phyloP scores from a whole-genome alignment of 106 monocot genomes.

The Alisma plantagoaquatica region DNA sequence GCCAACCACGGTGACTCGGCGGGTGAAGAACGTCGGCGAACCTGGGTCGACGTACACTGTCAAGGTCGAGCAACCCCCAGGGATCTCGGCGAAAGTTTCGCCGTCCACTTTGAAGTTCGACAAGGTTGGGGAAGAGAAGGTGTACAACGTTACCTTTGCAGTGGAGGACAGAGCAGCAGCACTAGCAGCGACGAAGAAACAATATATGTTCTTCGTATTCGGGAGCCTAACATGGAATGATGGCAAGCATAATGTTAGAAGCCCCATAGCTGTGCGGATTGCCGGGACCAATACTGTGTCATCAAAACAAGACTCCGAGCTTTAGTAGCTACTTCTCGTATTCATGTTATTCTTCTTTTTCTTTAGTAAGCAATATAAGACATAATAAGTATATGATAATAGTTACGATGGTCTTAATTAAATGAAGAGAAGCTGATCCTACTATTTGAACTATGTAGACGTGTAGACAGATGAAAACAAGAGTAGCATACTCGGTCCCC shows the following conservation, averaged over 20 bases:
- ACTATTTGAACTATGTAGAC: too few species aligned
- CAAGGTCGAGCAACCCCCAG: slow-evolving; percentile 5
- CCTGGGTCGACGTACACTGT: slow-evolving; percentile 23
- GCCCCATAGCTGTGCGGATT: not conserved
- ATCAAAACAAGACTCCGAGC: too few species aligned
- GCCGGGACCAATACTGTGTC: too few species aligned
- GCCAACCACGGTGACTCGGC: slow-evolving; percentile 15
- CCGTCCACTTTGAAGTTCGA: slow-evolving; percentile 19
- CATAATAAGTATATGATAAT: too few species aligned
- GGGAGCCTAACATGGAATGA: not conserved
- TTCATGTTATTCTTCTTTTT: too few species aligned
- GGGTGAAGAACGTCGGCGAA: slow-evolving; percentile 45
- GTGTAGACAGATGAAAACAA: too few species aligned
- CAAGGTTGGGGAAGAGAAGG: slow-evolving; percentile 27
- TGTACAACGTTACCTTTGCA: slow-evolving; percentile 20
- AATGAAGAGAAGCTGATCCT: too few species aligned
- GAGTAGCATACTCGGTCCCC: too few species aligned
- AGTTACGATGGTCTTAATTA: too few species aligned
- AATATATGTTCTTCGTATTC: not conserved
- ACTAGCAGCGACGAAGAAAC: not conserved
- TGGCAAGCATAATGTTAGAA: not conserved
- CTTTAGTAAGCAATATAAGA: too few species aligned
- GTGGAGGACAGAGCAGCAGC: not conserved
- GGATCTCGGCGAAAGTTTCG: slow-evolving; percentile 22
- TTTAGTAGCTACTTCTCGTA: too few species aligned